Percentiles rank a stretch among this genome's conserved stretches.
Evolutionary conservation across 1,284 basidiomycete genomes (phyloP).

Genomic region (Ganoderma meredithae): DNA sequence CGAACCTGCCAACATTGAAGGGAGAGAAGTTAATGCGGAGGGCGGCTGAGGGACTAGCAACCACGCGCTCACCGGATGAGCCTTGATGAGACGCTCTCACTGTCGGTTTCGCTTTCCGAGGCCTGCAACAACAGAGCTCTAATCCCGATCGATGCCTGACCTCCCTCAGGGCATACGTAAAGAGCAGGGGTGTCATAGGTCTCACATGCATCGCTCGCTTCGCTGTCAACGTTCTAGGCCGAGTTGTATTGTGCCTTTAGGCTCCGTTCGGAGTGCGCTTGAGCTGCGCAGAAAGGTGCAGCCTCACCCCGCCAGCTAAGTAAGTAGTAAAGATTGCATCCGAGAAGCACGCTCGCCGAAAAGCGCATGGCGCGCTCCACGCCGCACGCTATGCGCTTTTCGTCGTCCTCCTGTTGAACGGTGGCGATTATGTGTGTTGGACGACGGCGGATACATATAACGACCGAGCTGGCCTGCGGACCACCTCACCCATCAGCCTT

Average conservation of each 20-base stretch:
- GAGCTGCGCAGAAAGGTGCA: neutral
- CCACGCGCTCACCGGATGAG: neutral
- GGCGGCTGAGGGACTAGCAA: neutral
- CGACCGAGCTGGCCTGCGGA: neutral
- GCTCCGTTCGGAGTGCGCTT: neutral
- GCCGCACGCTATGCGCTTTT: neutral
- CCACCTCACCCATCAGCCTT: neutral
- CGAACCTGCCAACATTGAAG: neutral
- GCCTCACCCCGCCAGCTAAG: neutral
- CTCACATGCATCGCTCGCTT: neutral
- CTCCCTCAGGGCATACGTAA: neutral
- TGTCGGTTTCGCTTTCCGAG: neutral
- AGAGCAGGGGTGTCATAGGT: constrained; percentile 1
- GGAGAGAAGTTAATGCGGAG: neutral
- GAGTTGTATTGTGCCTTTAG: neutral
- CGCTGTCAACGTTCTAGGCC: neutral
- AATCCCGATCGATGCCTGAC: neutral
- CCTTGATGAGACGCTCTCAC: neutral
- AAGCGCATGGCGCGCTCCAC: neutral
- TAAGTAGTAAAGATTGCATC: neutral
- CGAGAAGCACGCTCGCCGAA: constrained; percentile 3
- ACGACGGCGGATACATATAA: constrained; percentile 1
- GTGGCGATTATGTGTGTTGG: neutral
- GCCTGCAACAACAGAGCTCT: neutral
- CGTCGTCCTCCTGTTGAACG: neutral